Evolutionary conservation across 2,329 filamentous ascomycete genomes (phyloP).

Genomic region (Aspergillus spinulosporus): DNA sequence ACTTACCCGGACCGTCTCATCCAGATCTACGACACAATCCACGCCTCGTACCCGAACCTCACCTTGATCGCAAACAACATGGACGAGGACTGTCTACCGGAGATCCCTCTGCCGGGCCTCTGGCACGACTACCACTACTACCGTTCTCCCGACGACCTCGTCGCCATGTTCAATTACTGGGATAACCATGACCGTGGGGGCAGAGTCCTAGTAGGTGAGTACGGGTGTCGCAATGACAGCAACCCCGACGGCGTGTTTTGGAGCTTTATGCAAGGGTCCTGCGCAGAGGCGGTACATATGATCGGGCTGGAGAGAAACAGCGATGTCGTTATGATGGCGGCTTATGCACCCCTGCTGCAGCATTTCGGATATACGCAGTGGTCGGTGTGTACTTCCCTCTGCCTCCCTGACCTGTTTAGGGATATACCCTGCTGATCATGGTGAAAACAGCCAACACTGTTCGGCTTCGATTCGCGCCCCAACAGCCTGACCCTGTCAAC

Average conservation of each 20-base stretch:
- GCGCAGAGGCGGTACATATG: conserved; percentile 65
- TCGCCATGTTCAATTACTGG: conserved; percentile 54
- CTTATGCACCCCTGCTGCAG: conserved; percentile 40
- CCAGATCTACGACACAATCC: conserved; percentile 60
- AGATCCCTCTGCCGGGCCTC: conserved; percentile 37
- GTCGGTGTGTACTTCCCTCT: conserved; percentile 29
- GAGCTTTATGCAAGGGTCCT: conserved; percentile 49
- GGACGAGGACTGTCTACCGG: conserved; percentile 30
- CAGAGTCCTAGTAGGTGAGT: conserved; percentile 35
- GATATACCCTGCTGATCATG: neutral
- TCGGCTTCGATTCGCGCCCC: conserved; percentile 33
- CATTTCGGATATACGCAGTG: conserved; percentile 37
- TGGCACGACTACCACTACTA: conserved; percentile 56
- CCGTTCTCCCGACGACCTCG: conserved; percentile 51
- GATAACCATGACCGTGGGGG: conserved; percentile 50
- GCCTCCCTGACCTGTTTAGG: too few species aligned
- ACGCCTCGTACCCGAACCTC: conserved; percentile 55
- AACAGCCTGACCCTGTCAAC: conserved; percentile 33
- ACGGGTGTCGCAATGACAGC: conserved; percentile 29
- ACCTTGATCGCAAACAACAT: conserved; percentile 54
- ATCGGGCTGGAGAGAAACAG: conserved; percentile 52
- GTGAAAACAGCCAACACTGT: conserved; percentile 31
- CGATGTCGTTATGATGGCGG: conserved; percentile 38
- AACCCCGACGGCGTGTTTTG: conserved; percentile 23
- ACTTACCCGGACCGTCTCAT: conserved; percentile 59